Evolutionary conservation across 768 basidiomycete genomes (phyloP), one percentile per base, ranked within the genome.

Genomic region (Lentinula edodes): DNA sequence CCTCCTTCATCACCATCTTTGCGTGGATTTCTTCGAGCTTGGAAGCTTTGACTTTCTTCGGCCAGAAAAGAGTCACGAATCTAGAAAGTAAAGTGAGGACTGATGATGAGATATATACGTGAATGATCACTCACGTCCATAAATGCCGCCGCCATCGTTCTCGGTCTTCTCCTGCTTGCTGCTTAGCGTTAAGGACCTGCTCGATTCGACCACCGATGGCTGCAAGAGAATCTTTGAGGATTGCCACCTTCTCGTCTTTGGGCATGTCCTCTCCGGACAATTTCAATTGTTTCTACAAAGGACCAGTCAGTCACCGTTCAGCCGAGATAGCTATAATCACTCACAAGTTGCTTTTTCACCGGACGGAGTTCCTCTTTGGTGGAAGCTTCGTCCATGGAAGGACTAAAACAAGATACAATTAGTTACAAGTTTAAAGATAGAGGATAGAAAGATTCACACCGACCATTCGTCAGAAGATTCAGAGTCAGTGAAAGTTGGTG

Each of bases 41-140:
- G 15, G 84, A 86, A 12, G 94, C 93, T 71, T 90, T 94, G 65
- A 98, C 95, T 74, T 95, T 93, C 79, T 96, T 92, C 5, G 95
- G 95, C 95, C 95, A 98, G 76, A 98, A 98, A 59, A 94, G 80
- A 2, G 93, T 95, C 51, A 97, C 94, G 65, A 98, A 98, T 39
- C 93, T 95, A 61, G 46, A 57, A 15, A 28, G 56, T 54, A 16
- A 59, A 28, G 69, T 45, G 63, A 48, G 18, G 8, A 8, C 9
- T 61, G 36, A 58, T 35, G 5, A 45, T 15, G 1, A 55, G 41
- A 56, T 39, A 52, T 36, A 50, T 61, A 60, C 34, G 48, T 18
- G 39, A 32, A 10, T 42, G 48, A 48, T 46, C 39, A 90, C 93
- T 73, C 75, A 95, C 93, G 93, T 91, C 95, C 95, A 97, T n/a